Percentiles rank a stretch among this genome's conserved stretches.
Evolutionary conservation across 2,329 filamentous ascomycete species (phyloP).

Genomic region (Colletotrichum chrysophilum): DNA sequence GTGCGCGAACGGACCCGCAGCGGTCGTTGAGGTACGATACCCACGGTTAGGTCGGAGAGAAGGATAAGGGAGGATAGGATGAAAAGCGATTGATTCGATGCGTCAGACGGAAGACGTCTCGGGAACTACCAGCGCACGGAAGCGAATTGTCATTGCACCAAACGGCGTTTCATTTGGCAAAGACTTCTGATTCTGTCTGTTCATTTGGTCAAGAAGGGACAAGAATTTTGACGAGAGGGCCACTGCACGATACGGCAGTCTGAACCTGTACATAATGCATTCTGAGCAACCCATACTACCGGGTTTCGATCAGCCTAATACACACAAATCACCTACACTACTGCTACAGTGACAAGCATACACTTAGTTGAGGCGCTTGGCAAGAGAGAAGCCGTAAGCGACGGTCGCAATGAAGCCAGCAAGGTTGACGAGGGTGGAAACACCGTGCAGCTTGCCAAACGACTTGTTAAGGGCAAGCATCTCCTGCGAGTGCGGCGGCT

Average conservation of each 20-base stretch:
- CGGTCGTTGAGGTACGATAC: slow-evolving; percentile 10
- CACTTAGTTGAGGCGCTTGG: slow-evolving; percentile 60
- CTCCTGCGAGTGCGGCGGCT: slow-evolving; percentile 79
- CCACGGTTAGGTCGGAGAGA: slow-evolving; percentile 9
- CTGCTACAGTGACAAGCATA: neutral
- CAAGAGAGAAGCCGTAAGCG: slow-evolving; percentile 79
- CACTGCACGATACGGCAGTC: neutral
- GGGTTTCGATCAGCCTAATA: neutral
- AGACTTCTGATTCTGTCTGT: neutral
- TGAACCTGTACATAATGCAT: neutral
- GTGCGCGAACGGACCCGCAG: slow-evolving; percentile 1
- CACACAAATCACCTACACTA: neutral
- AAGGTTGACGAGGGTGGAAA: slow-evolving; percentile 82
- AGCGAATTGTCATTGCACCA: slow-evolving; percentile 5
- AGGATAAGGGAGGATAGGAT: neutral
- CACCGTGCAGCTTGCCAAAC: slow-evolving; percentile 81
- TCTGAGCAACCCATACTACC: neutral
- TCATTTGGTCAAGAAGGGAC: neutral
- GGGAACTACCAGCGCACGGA: neutral
- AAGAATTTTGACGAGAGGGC: neutral
- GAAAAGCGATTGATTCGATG: neutral
- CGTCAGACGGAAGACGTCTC: neutral
- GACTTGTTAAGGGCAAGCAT: slow-evolving; percentile 82
- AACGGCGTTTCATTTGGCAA: slow-evolving; percentile 14
- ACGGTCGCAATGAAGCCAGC: slow-evolving; percentile 71